Evolutionary conservation across 2,329 filamentous ascomycete species (phyloP), one percentile per base, ranked within the genome.

Genomic region (Iodosphaeria phyllophila): DNA sequence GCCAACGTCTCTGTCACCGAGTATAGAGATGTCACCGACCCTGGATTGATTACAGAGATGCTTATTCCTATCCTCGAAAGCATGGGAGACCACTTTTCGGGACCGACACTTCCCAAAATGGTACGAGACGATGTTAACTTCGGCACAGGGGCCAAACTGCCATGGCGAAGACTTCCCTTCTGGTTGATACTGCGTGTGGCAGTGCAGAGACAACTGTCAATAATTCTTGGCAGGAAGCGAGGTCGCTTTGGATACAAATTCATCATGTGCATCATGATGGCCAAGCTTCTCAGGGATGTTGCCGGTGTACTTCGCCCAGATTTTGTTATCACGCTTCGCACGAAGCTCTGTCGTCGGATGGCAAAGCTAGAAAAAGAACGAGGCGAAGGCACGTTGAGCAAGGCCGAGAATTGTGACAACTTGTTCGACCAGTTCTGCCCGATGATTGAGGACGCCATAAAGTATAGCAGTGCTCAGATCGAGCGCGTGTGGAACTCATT

Each of bases 121-220:
- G 56, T 76, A 0, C 54, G 65, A 0, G 74, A 78, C 24, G 69
- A 74, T n/a, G 58, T 74, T 0, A 54, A 52, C 8, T 58, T 64
- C n/a, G n/a, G n/a, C 39, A 38, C 45, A 1, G 38, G 56, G 1
- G 49, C 54, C 0, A 42, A 54, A 1, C 38, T 51, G 1, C 71
- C 71, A 0, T 79, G 73, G 72, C 53, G 73, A 11, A 50, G 74
- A 18, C 59, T 58, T 2, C 57, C 73, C 0, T 56, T 63, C 25
- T 79, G 70, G 61, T 56, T 79, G 0, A 47, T 69, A 0, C 41
- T 77, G 4, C 61, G 70, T 0, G 67, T 78, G 2, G 51, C 56
- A 0, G 35, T 65, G 2, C 57, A 69, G 24, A 54, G 69, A 1
- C 50, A 59, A 6, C 47, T 76, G 0, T 52, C 46, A 14, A 31